A percentile compares a stretch with the other conserved stretches of the same genome.
phyloP scores from a whole-genome alignment of 306 rosid genomes.

The Rubus idaeus region DNA sequence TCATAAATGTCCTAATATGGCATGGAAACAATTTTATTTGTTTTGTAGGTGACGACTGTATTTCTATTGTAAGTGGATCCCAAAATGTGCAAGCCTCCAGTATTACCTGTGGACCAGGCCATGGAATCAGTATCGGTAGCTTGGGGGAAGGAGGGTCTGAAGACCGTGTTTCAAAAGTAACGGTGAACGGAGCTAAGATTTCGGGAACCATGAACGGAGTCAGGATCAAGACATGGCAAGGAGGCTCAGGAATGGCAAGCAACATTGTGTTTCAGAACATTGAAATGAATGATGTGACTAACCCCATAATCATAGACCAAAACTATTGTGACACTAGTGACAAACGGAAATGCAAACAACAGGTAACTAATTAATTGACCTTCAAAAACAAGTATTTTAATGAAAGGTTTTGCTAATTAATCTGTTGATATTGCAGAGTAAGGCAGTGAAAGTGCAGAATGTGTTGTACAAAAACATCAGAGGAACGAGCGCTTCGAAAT shows the following conservation, averaged over 20 bases:
- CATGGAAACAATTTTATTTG: not conserved
- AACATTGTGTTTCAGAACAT: conserved; percentile 56
- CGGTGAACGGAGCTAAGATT: conserved; percentile 59
- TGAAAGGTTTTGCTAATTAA: not conserved
- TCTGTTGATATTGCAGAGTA: conserved; percentile 24
- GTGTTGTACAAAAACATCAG: conserved; percentile 56
- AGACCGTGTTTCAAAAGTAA: conserved; percentile 58
- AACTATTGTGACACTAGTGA: conserved; percentile 55
- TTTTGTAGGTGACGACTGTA: conserved; percentile 74
- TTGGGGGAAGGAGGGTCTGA: conserved; percentile 50
- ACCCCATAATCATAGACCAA: conserved; percentile 72
- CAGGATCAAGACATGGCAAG: conserved; percentile 88
- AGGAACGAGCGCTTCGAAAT: conserved; percentile 53
- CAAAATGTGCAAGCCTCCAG: conserved; percentile 43
- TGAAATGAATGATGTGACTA: conserved; percentile 54
- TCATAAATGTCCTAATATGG: not conserved
- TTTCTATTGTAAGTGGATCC: conserved; percentile 76
- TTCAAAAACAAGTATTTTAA: not conserved
- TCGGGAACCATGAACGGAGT: conserved; percentile 75
- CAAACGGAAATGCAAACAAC: conserved; percentile 38
- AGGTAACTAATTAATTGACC: conserved; percentile 26
- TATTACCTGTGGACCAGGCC: conserved; percentile 88
- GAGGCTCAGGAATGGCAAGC: conserved; percentile 72
- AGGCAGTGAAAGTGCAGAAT: conserved; percentile 49
- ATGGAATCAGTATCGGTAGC: conserved; percentile 92